Evolutionary conservation across 164 flowering plant genomes (phyloP).

Genomic region (Stephania cephalantha): DNA sequence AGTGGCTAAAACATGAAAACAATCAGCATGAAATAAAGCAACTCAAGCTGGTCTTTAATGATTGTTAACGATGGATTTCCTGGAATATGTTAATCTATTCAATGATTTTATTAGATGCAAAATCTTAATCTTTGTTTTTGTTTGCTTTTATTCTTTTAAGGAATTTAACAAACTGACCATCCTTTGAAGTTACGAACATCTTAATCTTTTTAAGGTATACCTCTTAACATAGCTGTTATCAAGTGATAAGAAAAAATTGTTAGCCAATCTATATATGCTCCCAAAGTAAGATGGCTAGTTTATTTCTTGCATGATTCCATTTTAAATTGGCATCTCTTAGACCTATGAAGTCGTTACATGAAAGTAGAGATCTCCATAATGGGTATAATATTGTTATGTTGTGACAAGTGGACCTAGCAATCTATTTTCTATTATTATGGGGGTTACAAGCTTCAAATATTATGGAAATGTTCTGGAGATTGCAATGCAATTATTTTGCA

Average conservation of each 20-base stretch:
- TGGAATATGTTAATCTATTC: not conserved
- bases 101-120: not conserved
- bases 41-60: not conserved
- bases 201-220: not conserved
- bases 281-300: not conserved
- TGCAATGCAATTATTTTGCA: no score
- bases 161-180: not conserved
- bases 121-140: not conserved
- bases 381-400: no score
- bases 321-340: no score
- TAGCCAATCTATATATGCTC: not conserved
- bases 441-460: no score
- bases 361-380: no score
- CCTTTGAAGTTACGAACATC: not conserved
- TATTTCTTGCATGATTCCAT: not conserved
- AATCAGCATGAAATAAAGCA: not conserved
- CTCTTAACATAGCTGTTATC: not conserved
- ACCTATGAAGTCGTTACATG: no score
- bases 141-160: not conserved
- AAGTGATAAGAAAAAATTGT: not conserved
- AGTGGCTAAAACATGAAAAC: not conserved
- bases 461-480: no score
- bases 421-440: no score
- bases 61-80: not conserved
- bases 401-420: no score